These are phyloP conservation scores for Populus trichocarpa DNA, from an alignment of 441 rosid genomes.

Conservation along the genomic window DNA sequence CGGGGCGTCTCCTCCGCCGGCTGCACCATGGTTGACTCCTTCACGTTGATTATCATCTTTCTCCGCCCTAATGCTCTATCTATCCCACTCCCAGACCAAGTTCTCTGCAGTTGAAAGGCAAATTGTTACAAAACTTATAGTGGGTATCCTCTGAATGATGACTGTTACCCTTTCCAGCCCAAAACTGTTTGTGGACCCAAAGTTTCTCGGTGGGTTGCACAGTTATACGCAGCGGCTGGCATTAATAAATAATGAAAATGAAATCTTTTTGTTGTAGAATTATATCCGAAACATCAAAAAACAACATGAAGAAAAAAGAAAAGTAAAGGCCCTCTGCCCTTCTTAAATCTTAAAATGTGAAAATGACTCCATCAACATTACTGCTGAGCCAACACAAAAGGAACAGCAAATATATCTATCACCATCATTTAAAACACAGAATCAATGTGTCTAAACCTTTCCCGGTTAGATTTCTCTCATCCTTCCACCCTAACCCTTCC, in stretches of 20 bases:
- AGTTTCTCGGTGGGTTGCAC: background rate
- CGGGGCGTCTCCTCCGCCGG: conserved; percentile 69
- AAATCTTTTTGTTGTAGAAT: background rate
- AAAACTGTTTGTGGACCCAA: background rate
- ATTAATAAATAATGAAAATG: background rate
- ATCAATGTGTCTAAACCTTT: background rate
- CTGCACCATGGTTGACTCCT: conserved; percentile 61
- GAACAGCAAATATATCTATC: background rate
- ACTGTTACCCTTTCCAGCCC: background rate
- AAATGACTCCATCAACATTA: background rate
- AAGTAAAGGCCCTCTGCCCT: background rate
- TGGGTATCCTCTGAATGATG: background rate
- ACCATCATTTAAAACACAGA: background rate
- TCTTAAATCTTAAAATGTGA: background rate
- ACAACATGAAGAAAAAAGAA: background rate
- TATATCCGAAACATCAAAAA: background rate
- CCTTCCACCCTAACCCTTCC: background rate
- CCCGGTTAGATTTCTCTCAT: background rate
- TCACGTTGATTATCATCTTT: conserved; percentile 52
- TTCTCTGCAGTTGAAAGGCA: background rate
- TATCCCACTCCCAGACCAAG: background rate
- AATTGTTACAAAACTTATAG: background rate
- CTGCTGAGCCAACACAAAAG: background rate
- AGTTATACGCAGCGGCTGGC: background rate
- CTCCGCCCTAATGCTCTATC: background rate